Base-by-base conservation (phyloP, 2,329 filamentous ascomycete genomes). In the Calonectria multiphialidica region DNA sequence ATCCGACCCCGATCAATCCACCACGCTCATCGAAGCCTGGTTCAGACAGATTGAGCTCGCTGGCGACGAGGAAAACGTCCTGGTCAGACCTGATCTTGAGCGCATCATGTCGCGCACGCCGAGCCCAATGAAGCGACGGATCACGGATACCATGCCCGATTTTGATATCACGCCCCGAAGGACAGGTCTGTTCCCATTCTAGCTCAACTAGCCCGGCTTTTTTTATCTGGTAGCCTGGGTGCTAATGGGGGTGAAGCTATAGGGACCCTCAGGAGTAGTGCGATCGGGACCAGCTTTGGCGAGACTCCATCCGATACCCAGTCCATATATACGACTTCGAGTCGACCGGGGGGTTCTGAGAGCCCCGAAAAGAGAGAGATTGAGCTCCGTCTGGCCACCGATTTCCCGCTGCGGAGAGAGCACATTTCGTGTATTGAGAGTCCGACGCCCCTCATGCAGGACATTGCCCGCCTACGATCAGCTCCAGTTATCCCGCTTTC, bases 81-180 rank as follows among this genome's bases (percentile, higher is more conserved):
- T 59, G 37, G 33, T 59, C 18, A 59, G 53, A 16, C 53, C 53
- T 3, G 13, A 57, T 40, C 53, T 57, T 1, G 53, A 59, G 15
- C 33, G 53, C 53, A 40, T 59, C 53, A 59, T 59, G 53, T 59
- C 53, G 33, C 53, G 53, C 53, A 59, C 53, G 6, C 53, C 53
- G 33, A 59, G 35, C 53, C 53, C 53, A 6, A 66, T 47, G 21
- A 70, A 59, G 49, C 21, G 53, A 21, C 23, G 28, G 6, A 23
- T 33, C 23, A 61, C 65, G 18, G 53, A 59, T 10, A 23, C 30
- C 53, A 40, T 59, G 6, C 53, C 53, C 33, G 53, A 59, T 40
- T 59, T 59, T 33, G 53, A 59, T 12, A 21, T 23, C 53, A 59
- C 53, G 3, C 53, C 53, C 12, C 53, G 53, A 25, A 40, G 53